Evolutionary conservation across 768 basidiomycete species (phyloP), one percentile per base, ranked within the genome.

Genomic region (Pluteus cervinus): DNA sequence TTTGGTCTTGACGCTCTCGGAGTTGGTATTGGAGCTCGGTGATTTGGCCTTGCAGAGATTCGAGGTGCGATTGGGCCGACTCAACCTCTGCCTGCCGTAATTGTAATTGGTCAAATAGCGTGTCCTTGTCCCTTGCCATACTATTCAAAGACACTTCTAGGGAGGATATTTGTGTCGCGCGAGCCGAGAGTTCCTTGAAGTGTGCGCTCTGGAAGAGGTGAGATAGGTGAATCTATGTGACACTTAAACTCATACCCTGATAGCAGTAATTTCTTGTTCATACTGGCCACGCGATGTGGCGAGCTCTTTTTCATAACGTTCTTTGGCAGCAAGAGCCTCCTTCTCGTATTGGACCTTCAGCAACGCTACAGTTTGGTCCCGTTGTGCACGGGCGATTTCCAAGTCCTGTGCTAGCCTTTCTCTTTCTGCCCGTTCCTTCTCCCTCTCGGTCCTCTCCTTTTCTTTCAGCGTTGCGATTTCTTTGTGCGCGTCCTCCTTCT

Each of bases 1-100:
- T 59, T 2, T 84, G 81, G 33, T 94, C 90, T 24, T 75, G 72
- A 1, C 78, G 59, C 59, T 97, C 92, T 25, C 83, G 79, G 0
- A 93, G 63, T 52, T 92, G 90, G 58, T 85, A 93, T 49, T 89
- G 79, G 21, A 88, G 65, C 53, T 99, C 96, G 2, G 81, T 78
- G 32, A 80, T 82, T 50, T 86, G 83, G 33, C 79, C 79, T 48
- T 86, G 78, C 14, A 91, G 58, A 1, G 73, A 73, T 47, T 91
- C 88, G 2, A 82, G 66, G 45, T 86, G 80, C 4, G 75, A 76
- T 45, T 82, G 80, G 4, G 81, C 76, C 2, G 86, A 84, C 60
- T 99, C 96, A 8, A 86, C 58, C 52, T 97, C 93, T 11, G 87
- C 92, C 56, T 94, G 90, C 21, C 87, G 81, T 32, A 84, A 51